These are phyloP conservation scores for barrel medic (Medicago truncatula) DNA, from an alignment of 306 rosid species.

Conservation along the genomic window MtrunA17r5.0-ANR NC_053042.1:47084501-47085000, in stretches of 20 bases:
- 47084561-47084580: no score
- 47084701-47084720: not conserved
- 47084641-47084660: no score
- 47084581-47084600: no score
- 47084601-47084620: no score
- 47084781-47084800: slow-evolving; percentile 34
- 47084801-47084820: slow-evolving; percentile 22
- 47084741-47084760: not conserved
- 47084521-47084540: no score
- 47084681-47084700: not conserved
- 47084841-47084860: slow-evolving; percentile 45
- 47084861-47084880: slow-evolving; percentile 34
- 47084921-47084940: slow-evolving; percentile 52
- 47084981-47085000: slow-evolving; percentile 48
- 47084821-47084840: slow-evolving; percentile 42
- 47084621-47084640: no score
- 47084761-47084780: not conserved
- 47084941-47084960: slow-evolving; percentile 51
- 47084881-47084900: slow-evolving; percentile 16
- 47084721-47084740: not conserved
- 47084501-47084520: no score
- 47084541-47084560: no score
- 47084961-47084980: slow-evolving; percentile 52
- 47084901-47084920: slow-evolving; percentile 42
- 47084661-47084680: not conserved